Conservation (phyloP, 2,329 filamentous ascomycete species). For the Sarocladium brachiariae region DNA sequence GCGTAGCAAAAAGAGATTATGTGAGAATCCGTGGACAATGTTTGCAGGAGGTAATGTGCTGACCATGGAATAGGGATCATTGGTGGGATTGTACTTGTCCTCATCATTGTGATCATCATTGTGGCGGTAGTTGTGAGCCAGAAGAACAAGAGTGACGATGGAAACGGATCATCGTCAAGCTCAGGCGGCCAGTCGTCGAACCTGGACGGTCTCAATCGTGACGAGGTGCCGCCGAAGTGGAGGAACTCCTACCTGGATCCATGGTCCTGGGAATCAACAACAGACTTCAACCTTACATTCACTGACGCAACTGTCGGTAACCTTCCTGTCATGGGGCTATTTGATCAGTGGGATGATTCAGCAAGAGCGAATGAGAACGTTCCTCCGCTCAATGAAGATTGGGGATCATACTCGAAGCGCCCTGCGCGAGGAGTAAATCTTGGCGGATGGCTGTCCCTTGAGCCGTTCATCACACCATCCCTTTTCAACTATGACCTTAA, state of each 20-base stretch:
- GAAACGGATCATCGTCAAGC: slow-evolving; percentile 16
- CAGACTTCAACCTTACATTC: slow-evolving; percentile 90
- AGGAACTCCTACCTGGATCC: slow-evolving; percentile 78
- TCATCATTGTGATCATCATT: slow-evolving; percentile 61
- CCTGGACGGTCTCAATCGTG: slow-evolving; percentile 45
- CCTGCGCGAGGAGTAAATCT: slow-evolving; percentile 88
- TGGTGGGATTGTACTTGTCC: slow-evolving; percentile 42
- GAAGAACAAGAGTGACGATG: slow-evolving; percentile 37
- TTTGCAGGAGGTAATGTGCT: not conserved
- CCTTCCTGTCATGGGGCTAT: slow-evolving; percentile 85
- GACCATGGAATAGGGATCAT: slow-evolving; percentile 42
- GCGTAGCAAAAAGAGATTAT: slow-evolving; percentile 38
- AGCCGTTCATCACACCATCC: slow-evolving; percentile 93
- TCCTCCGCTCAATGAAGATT: slow-evolving; percentile 66
- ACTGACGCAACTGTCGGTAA: slow-evolving; percentile 78
- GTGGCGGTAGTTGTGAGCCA: slow-evolving; percentile 61
- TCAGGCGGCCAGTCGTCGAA: slow-evolving; percentile 18
- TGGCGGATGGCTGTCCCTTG: slow-evolving; percentile 88
- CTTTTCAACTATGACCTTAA: slow-evolving; percentile 65
- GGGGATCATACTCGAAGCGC: slow-evolving; percentile 67
- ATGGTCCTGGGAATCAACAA: slow-evolving; percentile 84
- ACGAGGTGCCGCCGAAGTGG: slow-evolving; percentile 56
- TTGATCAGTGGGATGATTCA: slow-evolving; percentile 79
- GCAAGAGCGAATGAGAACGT: slow-evolving; percentile 71
- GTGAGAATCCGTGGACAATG: not conserved